Conservation (phyloP, 495 filamentous ascomycete genomes). For the Clohesyomyces aquaticus region DNA sequence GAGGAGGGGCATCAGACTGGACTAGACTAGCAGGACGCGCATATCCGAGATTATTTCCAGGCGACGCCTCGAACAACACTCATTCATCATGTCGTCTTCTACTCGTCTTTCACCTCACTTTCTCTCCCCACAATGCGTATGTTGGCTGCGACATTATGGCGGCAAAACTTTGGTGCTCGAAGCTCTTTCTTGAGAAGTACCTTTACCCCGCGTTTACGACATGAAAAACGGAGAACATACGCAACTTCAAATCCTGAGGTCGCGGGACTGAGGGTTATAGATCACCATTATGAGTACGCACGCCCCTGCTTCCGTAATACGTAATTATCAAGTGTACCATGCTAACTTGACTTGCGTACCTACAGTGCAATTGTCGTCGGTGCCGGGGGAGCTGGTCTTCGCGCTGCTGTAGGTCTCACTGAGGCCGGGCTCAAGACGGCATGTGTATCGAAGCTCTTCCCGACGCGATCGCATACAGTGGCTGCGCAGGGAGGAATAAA, state of each 20-base stretch:
- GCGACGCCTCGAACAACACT: too few relatives aligned
- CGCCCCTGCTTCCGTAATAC: background rate
- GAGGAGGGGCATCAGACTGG: too few relatives aligned
- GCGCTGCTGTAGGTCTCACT: conserved; percentile 94
- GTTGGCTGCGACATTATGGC: background rate
- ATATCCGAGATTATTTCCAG: too few relatives aligned
- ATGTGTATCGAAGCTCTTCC: conserved; percentile 98
- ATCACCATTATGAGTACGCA: conserved; percentile 24
- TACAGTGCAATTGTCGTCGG: conserved; percentile 84
- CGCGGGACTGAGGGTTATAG: background rate
- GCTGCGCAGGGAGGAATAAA: conserved; percentile 95
- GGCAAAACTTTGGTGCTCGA: conserved; percentile 4
- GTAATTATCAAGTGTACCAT: background rate
- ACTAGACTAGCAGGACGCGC: too few relatives aligned
- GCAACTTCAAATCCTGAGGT: background rate
- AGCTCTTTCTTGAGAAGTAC: conserved; percentile 7
- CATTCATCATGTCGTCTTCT: too few relatives aligned
- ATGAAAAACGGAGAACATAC: background rate
- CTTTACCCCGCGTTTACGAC: background rate
- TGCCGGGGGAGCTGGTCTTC: conserved; percentile 91
- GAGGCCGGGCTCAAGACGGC: conserved; percentile 99
- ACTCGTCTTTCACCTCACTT: too few relatives aligned
- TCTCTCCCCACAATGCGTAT: conserved; percentile 11
- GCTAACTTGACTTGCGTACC: background rate
- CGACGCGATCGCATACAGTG: conserved; percentile 93